Base-by-base conservation (phyloP, 1,284 basidiomycete species). In the Rhodotorula sp. region DNA sequence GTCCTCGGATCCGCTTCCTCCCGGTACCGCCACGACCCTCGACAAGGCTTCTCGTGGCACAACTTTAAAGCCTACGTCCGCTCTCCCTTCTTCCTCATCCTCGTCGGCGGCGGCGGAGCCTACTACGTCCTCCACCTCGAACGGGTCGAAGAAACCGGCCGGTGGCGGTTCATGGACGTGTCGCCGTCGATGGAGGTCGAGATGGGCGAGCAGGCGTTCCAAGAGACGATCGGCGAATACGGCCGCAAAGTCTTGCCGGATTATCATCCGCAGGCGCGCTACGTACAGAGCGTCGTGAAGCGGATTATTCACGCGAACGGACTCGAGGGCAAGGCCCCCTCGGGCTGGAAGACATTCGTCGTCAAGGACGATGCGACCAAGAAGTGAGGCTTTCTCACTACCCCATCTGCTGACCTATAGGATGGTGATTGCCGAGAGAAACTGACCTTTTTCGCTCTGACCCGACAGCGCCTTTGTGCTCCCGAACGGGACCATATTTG, bases 141-240 rank as follows among this genome's bases (percentile, higher is more conserved):
- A 53, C 33, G 67, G 20, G 74, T 75, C 1, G 62, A 68, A 22
- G 87, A 91, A 77, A 94, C 92, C 0, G 91, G 91, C 0, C 81
- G 93, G 67, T 88, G 88, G 84, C 82, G 93, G 29, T 94, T 93
- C 79, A 95, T 95, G 85, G 88, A 89, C 77, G 84, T 89, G 12
- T 85, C 85, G 51, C 84, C 85, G 0, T 82, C 83, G 65, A 81
- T 81, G 57, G 91, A 95, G 80, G 82, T 84, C 6, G 79, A 82
- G 74, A 80, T 82, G 68, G 75, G 79, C 22, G 61, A 71, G 53
- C 70, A 85, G 44, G 81, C 85, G 2, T 86, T 87, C 76, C 70
- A 83, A 17, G 79, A 87, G 71, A 82, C 88, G 2, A 78, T 88
- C 7, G 66, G 82, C 7, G 83, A 92, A 76, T 89, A 87, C 73